These are phyloP conservation scores for Phymatotrichopsis omnivora DNA, from an alignment of 2,329 filamentous ascomycete species.

Conservation along the genomic window DNA sequence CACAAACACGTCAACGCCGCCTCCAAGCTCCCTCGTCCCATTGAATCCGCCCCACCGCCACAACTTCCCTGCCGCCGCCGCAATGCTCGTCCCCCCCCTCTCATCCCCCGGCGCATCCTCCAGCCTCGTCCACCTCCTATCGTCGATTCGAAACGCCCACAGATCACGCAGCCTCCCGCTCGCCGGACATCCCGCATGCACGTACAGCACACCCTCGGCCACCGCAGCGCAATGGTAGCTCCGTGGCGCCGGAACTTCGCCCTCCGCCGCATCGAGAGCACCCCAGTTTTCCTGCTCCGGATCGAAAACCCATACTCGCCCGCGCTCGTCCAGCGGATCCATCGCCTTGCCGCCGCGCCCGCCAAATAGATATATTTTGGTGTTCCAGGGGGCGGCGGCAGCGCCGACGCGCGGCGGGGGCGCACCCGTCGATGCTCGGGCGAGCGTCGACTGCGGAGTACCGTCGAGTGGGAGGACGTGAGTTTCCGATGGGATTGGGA, in stretches of 20 bases:
- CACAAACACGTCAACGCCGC: conserved; percentile 53
- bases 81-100: conserved; percentile 56
- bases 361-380: conserved; percentile 69
- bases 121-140: conserved; percentile 56
- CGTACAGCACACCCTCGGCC: conserved; percentile 54
- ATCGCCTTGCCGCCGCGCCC: conserved; percentile 61
- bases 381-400: conserved; percentile 56
- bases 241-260: conserved; percentile 47
- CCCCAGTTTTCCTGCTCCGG: conserved; percentile 55
- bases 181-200: conserved; percentile 66
- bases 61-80: conserved; percentile 37
- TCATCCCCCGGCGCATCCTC: conserved; percentile 56
- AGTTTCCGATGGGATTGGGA: conserved; percentile 8
- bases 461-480: conserved; percentile 12
- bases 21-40: conserved; percentile 58
- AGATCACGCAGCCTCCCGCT: conserved; percentile 56
- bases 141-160: conserved; percentile 64
- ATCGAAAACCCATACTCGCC: conserved; percentile 67
- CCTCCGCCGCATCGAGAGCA: conserved; percentile 46
- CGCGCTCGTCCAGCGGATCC: conserved; percentile 61
- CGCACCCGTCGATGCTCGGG: conserved; percentile 35
- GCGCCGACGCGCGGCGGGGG: conserved; percentile 63
- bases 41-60: conserved; percentile 77
- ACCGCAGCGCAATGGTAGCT: conserved; percentile 59
- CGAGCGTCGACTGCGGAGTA: conserved; percentile 9